These are phyloP conservation scores for Nymphaea colorata DNA, from an alignment of 164 flowering plant genomes.

Conservation along the genomic window DNA sequence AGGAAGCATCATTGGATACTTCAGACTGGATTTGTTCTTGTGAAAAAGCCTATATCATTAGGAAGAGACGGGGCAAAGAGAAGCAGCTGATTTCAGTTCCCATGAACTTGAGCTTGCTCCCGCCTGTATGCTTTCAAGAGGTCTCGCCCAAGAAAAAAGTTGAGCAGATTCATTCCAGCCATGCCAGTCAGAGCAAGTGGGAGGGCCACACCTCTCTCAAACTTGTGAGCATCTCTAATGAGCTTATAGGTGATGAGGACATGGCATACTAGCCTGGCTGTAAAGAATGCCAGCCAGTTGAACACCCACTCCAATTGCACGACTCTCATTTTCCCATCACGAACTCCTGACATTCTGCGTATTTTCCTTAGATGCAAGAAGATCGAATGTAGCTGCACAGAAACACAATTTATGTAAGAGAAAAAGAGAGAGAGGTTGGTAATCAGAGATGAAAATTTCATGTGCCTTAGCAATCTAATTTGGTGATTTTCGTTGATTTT, in stretches of 20 bases:
- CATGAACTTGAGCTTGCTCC: conserved; percentile 28
- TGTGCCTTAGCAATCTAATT: not conserved
- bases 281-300: conserved; percentile 51
- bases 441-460: not conserved
- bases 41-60: too few relatives aligned
- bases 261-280: conserved; percentile 56
- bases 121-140: conserved; percentile 55
- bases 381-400: conserved; percentile 73
- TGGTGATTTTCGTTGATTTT: not conserved
- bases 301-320: conserved; percentile 70
- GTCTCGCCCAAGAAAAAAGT: conserved; percentile 64
- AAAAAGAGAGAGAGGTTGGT: too few relatives aligned
- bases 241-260: conserved; percentile 67
- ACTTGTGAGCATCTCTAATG: conserved; percentile 67
- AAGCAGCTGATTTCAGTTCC: conserved; percentile 10
- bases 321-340: conserved; percentile 40
- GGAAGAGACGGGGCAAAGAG: not conserved
- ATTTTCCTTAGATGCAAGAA: conserved; percentile 78
- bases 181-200: conserved; percentile 84
- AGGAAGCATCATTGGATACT: too few relatives aligned
- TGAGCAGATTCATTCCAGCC: conserved; percentile 87
- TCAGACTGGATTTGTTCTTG: too few relatives aligned
- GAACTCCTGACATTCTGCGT: conserved; percentile 82
- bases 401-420: not conserved
- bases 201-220: conserved; percentile 64